These are phyloP conservation scores for Tuber brumale DNA, from an alignment of 495 filamentous ascomycete genomes.

Conservation along the genomic window DNA sequence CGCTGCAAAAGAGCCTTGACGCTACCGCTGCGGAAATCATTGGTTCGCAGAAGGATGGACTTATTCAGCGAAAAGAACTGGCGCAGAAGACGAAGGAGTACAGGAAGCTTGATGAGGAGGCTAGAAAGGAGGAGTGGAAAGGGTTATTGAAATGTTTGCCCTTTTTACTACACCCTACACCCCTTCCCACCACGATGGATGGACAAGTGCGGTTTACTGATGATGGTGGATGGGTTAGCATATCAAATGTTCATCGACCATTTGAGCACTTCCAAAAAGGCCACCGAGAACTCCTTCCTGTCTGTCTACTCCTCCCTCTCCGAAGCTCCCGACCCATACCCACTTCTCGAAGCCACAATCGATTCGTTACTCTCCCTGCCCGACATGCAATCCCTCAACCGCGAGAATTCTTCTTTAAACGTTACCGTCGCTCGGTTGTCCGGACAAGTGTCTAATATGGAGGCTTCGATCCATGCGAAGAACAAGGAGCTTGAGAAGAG, in stretches of 20 bases:
- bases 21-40: constrained; percentile 89
- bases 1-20: constrained; percentile 80
- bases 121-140: constrained; percentile 82
- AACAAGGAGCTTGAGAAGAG: constrained; percentile 48
- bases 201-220: constrained; percentile 12
- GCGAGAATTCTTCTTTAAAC: constrained; percentile 81
- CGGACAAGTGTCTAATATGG: constrained; percentile 60
- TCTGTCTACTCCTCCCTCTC: constrained; percentile 88
- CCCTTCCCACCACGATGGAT: constrained; percentile 4
- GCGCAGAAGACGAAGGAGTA: constrained; percentile 99
- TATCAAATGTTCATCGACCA: constrained; percentile 98
- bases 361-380: constrained; percentile 60
- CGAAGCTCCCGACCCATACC: constrained; percentile 94
- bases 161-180: neutral
- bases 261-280: constrained; percentile 86
- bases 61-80: constrained; percentile 90
- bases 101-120: constrained; percentile 83
- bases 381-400: constrained; percentile 51
- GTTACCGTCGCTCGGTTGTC: constrained; percentile 71
- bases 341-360: constrained; percentile 88
- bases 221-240: constrained; percentile 48
- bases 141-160: constrained; percentile 69
- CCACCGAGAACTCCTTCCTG: constrained; percentile 82
- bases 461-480: constrained; percentile 53
- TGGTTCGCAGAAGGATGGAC: constrained; percentile 78